Percentiles rank a stretch among this genome's conserved stretches.
These are phyloP conservation scores for Handroanthus guayacan DNA, from an alignment of 257 asterid genomes.

Conservation along the genomic window DNA sequence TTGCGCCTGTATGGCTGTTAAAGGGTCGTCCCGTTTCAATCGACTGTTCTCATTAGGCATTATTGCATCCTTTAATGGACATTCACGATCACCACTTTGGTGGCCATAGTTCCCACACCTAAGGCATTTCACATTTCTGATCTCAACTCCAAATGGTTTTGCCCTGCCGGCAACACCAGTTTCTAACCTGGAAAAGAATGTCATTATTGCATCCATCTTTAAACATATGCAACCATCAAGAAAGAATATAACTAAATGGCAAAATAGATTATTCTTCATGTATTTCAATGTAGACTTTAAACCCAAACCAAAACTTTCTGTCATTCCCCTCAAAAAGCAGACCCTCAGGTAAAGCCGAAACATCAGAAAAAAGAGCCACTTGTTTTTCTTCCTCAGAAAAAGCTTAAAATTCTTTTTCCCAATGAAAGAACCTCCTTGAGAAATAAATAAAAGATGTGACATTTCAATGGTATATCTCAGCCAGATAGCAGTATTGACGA, in stretches of 20 bases:
- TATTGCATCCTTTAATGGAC: conserved; percentile 91
- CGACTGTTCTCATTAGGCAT: conserved; percentile 95
- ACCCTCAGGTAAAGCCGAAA: background rate
- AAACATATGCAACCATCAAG: conserved; percentile 5
- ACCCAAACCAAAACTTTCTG: conserved; percentile 10
- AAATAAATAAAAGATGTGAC: background rate
- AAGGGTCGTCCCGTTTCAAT: conserved; percentile 90
- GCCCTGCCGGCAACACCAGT: conserved; percentile 90
- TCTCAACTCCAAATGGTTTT: conserved; percentile 96
- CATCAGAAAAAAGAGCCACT: background rate
- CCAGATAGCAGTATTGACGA: conserved; percentile 2
- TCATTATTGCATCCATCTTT: background rate
- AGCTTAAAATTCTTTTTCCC: background rate
- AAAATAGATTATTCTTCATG: background rate
- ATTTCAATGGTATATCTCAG: background rate
- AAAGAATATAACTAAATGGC: conserved; percentile 1
- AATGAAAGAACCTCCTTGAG: conserved; percentile 16
- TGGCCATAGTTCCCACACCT: conserved; percentile 93
- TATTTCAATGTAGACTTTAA: conserved; percentile 9
- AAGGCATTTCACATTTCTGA: conserved; percentile 96
- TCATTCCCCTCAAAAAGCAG: conserved; percentile 12
- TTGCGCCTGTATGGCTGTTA: conserved; percentile 87
- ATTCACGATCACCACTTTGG: conserved; percentile 99
- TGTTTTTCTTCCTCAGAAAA: background rate
- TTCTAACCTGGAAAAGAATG: conserved; percentile 71